Conservation (phyloP, 495 filamentous ascomycete genomes). For the Aspergillus wentii region DNA sequence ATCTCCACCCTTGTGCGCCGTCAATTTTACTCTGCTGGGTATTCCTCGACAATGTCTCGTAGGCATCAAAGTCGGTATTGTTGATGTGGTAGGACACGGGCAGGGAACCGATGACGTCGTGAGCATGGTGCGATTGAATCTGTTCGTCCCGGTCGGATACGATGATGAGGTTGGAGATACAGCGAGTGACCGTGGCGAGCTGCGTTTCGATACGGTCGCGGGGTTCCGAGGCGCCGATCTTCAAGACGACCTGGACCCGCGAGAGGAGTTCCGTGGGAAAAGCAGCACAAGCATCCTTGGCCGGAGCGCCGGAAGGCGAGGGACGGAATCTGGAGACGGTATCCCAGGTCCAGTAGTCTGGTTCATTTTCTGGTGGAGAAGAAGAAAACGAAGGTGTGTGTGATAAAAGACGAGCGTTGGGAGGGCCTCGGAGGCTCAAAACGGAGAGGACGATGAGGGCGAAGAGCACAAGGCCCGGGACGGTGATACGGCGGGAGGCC, state of each 20-base stretch:
- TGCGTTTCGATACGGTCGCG: conserved; percentile 26
- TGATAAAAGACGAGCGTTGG: no score
- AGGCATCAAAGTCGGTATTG: conserved; percentile 31
- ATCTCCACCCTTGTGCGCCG: conserved; percentile 41
- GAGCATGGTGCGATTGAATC: conserved; percentile 24
- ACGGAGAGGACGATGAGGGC: no score
- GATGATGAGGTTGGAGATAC: conserved; percentile 37
- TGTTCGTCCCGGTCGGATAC: conserved; percentile 39
- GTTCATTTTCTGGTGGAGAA: no score
- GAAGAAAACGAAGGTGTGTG: no score
- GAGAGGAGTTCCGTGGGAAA: conserved; percentile 28
- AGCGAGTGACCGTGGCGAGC: conserved; percentile 29
- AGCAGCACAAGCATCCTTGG: conserved; percentile 19
- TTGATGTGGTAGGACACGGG: conserved; percentile 21
- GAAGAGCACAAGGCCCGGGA: no score
- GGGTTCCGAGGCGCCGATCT: conserved; percentile 31
- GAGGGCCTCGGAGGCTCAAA: no score
- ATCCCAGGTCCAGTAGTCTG: conserved; percentile 12
- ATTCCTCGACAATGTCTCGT: conserved; percentile 20
- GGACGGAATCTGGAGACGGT: conserved; percentile 8
- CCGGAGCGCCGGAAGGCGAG: no score
- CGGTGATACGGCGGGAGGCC: no score
- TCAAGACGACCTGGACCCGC: conserved; percentile 32
- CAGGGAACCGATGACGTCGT: conserved; percentile 36
- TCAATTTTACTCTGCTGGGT: conserved; percentile 4